Evolutionary conservation across 2,329 filamentous ascomycete genomes (phyloP).

Genomic region (Cladosporium austrohemisphaericum): DNA sequence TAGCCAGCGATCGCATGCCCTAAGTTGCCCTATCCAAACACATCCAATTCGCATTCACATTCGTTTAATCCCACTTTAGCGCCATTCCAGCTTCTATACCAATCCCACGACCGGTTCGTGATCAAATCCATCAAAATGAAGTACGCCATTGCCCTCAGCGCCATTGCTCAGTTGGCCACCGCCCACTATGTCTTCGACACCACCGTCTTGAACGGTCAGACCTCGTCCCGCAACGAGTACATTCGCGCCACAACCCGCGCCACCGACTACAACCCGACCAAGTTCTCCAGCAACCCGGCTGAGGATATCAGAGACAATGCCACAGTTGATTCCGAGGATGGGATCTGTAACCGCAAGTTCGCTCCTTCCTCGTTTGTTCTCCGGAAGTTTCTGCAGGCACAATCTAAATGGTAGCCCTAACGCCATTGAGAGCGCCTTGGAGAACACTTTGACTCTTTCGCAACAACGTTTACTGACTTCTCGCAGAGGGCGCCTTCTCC

Average conservation of each 20-base stretch:
- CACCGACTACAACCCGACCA: background rate
- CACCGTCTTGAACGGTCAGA: background rate
- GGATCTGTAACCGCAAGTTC: background rate
- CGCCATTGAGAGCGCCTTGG: no score
- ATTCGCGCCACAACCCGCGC: background rate
- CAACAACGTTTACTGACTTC: no score
- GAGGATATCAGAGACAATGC: background rate
- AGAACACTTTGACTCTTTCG: no score
- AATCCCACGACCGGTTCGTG: background rate
- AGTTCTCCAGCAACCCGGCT: background rate
- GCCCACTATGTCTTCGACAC: conserved; percentile 1
- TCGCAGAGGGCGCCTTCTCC: conserved; percentile 17
- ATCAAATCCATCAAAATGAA: background rate
- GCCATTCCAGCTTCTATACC: background rate
- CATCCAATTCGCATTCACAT: background rate
- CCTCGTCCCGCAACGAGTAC: background rate
- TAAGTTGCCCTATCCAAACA: background rate
- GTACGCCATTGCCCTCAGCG: background rate
- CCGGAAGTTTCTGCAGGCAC: no score
- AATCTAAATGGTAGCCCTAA: no score
- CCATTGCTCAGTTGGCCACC: background rate
- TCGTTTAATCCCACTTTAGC: background rate
- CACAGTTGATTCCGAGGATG: background rate
- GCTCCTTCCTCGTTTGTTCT: no score
- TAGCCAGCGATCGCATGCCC: no score